These are phyloP conservation scores for Adansonia rubrostipa DNA, from an alignment of 441 rosid genomes.

Conservation along the genomic window DNA sequence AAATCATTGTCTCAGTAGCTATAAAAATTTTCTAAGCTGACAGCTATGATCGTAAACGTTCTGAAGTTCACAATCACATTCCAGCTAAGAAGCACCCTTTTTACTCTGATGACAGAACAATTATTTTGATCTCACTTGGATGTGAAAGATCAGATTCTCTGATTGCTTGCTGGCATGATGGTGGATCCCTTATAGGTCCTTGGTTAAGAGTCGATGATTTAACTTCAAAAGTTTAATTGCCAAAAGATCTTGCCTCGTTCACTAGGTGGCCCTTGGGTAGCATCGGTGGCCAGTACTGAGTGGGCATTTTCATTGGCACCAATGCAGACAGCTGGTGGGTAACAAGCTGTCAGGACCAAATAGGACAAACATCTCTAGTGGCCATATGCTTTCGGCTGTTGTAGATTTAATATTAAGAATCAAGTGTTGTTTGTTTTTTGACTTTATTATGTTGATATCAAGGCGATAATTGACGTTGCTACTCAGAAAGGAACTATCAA, in stretches of 20 bases:
- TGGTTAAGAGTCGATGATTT: not conserved
- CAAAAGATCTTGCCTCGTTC: not conserved
- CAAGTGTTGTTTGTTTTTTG: not conserved
- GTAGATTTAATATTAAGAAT: not conserved
- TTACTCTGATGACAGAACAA: not conserved
- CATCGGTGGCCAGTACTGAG: not conserved
- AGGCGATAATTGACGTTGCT: not conserved
- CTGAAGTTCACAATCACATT: not conserved
- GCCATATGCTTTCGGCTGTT: not conserved
- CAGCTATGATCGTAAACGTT: not conserved
- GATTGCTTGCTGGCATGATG: not conserved
- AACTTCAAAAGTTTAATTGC: not conserved
- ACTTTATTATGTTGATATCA: not conserved
- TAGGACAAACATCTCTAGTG: not conserved
- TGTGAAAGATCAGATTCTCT: not conserved
- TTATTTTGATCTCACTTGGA: not conserved
- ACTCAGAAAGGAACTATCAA: not conserved
- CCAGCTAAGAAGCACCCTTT: not conserved
- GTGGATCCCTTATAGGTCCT: not conserved
- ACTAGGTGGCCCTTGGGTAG: constrained; percentile 9
- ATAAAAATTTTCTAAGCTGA: not conserved
- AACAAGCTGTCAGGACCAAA: constrained; percentile 8
- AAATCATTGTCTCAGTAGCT: not conserved
- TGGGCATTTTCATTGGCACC: not conserved
- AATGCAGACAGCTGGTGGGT: not conserved